These are phyloP conservation scores for Sordaria brevicollis DNA, from an alignment of 495 filamentous ascomycete genomes.

Conservation along the genomic window DNA sequence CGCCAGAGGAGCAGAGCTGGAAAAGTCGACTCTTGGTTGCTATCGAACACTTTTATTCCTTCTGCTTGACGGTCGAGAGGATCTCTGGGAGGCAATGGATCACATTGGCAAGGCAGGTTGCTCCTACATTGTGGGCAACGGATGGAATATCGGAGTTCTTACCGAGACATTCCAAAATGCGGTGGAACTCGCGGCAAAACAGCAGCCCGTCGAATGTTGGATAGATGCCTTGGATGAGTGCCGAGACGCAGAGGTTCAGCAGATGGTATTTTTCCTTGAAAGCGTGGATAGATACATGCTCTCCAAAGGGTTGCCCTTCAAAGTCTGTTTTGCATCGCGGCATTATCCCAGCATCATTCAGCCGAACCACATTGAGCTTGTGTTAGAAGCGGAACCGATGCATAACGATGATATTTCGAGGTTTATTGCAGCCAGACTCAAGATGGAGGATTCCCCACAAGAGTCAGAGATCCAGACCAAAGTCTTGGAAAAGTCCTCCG, in stretches of 20 bases:
- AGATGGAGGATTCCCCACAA: constrained; percentile 2
- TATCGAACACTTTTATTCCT: constrained; percentile 38
- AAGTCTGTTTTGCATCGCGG: constrained; percentile 36
- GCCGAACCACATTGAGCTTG: constrained; percentile 13
- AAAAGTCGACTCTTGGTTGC: constrained; percentile 38
- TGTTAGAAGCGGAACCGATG: constrained; percentile 2
- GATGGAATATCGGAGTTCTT: constrained; percentile 16
- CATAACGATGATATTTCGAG: constrained; percentile 7
- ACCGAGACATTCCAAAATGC: constrained; percentile 12
- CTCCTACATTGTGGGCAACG: not conserved
- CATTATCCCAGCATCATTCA: constrained; percentile 36
- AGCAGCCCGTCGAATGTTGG: constrained; percentile 14
- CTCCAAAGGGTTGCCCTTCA: not conserved
- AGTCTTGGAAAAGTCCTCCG: constrained; percentile 24
- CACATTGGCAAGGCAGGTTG: not conserved
- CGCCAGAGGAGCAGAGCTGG: constrained; percentile 23
- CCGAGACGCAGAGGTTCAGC: constrained; percentile 15
- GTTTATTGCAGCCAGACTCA: constrained; percentile 5
- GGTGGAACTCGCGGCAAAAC: constrained; percentile 2
- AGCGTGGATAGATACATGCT: constrained; percentile 8
- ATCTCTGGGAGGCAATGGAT: constrained; percentile 12
- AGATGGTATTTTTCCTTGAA: constrained; percentile 24
- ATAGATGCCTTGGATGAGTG: constrained; percentile 33
- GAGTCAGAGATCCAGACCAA: constrained; percentile 13
- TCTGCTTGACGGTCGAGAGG: constrained; percentile 10